Evolutionary conservation across 768 basidiomycete genomes (phyloP).

Genomic region (Daedaleopsis nitida): DNA sequence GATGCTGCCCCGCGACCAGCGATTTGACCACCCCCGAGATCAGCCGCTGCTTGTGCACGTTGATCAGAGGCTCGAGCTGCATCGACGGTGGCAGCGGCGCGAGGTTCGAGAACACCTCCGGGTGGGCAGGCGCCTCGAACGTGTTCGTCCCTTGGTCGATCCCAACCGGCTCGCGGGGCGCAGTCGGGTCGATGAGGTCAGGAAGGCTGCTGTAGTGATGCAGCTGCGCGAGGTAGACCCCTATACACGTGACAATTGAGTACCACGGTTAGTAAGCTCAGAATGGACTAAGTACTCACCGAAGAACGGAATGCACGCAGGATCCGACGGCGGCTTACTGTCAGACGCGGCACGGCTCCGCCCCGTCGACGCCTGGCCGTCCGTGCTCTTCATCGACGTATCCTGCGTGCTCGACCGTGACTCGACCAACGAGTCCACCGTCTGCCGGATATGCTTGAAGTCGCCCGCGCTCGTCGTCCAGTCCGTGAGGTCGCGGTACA

Average conservation of each 20-base stretch:
- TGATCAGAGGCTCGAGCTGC: constrained; percentile 83
- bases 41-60: constrained; percentile 85
- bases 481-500: constrained; percentile 69
- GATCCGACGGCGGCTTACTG: constrained; percentile 41
- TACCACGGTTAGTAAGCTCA: not conserved
- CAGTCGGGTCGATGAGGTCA: constrained; percentile 81
- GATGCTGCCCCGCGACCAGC: constrained; percentile 80
- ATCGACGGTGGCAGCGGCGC: constrained; percentile 74
- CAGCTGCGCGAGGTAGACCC: constrained; percentile 77
- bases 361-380: constrained; percentile 33
- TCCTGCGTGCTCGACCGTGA: constrained; percentile 62
- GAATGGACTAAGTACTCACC: constrained; percentile 43
- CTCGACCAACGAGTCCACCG: constrained; percentile 64
- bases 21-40: constrained; percentile 81
- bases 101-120: constrained; percentile 77
- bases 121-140: constrained; percentile 70
- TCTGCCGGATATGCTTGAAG: constrained; percentile 73
- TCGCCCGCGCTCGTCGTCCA: constrained; percentile 67
- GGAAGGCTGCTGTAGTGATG: constrained; percentile 67
- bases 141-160: constrained; percentile 63
- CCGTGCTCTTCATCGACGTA: constrained; percentile 49
- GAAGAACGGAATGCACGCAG: constrained; percentile 81
- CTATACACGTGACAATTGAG: constrained; percentile 37
- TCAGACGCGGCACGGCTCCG: constrained; percentile 41
- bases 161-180: constrained; percentile 67